These are phyloP conservation scores for Phytophthora pseudosyringae DNA, from an alignment of 352 stramenopile species.

Conservation along the genomic window DNA sequence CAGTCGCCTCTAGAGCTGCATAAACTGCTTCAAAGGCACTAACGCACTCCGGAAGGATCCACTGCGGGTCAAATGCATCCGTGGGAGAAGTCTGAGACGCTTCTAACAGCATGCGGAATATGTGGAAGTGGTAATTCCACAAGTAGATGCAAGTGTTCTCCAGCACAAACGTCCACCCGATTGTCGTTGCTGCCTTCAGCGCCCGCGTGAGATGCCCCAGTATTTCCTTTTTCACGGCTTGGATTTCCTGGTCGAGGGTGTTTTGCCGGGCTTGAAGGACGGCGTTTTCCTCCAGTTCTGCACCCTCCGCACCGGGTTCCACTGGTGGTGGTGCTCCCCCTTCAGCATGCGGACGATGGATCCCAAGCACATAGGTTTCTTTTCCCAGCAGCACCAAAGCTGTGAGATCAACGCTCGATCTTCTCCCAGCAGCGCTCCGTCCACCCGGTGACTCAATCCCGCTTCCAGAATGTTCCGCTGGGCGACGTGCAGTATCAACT, in stretches of 20 bases:
- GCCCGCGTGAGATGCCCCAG: constrained; percentile 46
- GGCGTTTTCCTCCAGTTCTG: constrained; percentile 11
- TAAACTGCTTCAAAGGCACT: constrained; percentile 67
- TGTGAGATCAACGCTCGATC: constrained; percentile 24
- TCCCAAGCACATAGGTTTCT: constrained; percentile 45
- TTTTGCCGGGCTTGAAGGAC: constrained; percentile 10
- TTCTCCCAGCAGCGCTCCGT: constrained; percentile 7
- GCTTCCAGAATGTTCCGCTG: constrained; percentile 15
- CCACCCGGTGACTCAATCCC: constrained; percentile 3
- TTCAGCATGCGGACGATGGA: constrained; percentile 29
- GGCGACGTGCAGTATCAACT: constrained; percentile 14
- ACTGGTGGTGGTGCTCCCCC: neutral
- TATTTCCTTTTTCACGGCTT: constrained; percentile 56
- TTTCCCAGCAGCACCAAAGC: constrained; percentile 29
- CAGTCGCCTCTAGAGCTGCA: constrained; percentile 45
- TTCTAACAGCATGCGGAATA: constrained; percentile 67
- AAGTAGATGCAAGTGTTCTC: constrained; percentile 88
- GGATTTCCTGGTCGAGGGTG: constrained; percentile 22
- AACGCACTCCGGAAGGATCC: constrained; percentile 66
- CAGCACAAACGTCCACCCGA: constrained; percentile 70
- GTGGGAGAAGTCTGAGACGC: neutral
- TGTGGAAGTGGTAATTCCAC: constrained; percentile 93
- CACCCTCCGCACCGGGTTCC: constrained; percentile 4
- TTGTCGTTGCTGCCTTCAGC: constrained; percentile 40
- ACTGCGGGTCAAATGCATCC: constrained; percentile 38